phyloP scores from a whole-genome alignment of 1,284 basidiomycete species.

The Filobasidium uniguttulatum region DNA sequence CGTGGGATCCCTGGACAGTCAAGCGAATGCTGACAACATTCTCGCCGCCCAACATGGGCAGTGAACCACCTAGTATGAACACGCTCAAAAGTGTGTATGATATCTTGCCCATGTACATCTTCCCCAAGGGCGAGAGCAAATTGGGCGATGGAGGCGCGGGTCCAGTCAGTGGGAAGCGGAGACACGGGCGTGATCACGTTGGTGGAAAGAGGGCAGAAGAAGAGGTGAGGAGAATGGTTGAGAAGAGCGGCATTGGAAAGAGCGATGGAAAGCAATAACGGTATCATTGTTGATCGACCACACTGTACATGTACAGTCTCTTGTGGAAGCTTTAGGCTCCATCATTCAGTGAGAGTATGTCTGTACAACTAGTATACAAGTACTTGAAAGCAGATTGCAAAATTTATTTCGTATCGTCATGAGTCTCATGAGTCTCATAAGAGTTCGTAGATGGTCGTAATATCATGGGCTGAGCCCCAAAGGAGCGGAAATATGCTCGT shows the following conservation, averaged over 20 bases:
- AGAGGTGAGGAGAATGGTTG: slow-evolving; percentile 10
- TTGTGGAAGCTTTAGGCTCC: too few species aligned
- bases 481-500: too few species aligned
- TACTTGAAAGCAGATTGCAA: too few species aligned
- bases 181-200: slow-evolving; percentile 9
- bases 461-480: too few species aligned
- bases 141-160: neutral
- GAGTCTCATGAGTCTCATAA: too few species aligned
- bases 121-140: slow-evolving; percentile 1
- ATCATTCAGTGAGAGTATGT: too few species aligned
- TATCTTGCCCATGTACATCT: slow-evolving; percentile 48
- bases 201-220: slow-evolving; percentile 5
- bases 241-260: slow-evolving; percentile 3
- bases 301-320: too few species aligned
- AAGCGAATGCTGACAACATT: slow-evolving; percentile 37
- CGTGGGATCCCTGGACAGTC: slow-evolving; percentile 39
- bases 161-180: slow-evolving; percentile 12
- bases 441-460: too few species aligned
- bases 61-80: slow-evolving; percentile 19
- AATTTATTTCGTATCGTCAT: too few species aligned
- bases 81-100: slow-evolving; percentile 43
- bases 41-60: slow-evolving; percentile 26
- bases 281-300: too few species aligned
- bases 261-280: too few species aligned
- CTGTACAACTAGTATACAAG: too few species aligned